phyloP scores from a whole-genome alignment of 2,329 filamentous ascomycete species.

The Xylaria sp. region DNA sequence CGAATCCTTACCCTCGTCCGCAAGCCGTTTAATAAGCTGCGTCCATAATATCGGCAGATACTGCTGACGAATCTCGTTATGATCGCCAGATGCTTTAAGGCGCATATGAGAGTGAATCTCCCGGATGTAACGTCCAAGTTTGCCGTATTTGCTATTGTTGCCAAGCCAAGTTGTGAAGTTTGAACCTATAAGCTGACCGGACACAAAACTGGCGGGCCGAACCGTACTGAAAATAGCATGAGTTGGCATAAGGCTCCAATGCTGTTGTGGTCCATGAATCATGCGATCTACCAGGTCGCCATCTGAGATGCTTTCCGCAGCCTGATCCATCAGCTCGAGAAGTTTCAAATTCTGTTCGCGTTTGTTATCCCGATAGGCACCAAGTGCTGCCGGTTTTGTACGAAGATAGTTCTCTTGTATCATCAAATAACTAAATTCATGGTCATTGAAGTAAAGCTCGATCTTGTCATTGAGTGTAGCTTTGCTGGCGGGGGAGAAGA shows the following conservation, averaged over 20 bases:
- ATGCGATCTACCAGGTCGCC: slow-evolving; percentile 95
- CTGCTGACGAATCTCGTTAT: slow-evolving; percentile 93
- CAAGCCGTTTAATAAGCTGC: slow-evolving; percentile 77
- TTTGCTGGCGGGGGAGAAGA: slow-evolving; percentile 86
- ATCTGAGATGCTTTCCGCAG: slow-evolving; percentile 95
- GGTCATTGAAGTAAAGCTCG: slow-evolving; percentile 98
- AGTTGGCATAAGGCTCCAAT: slow-evolving; percentile 97
- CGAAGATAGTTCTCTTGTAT: slow-evolving; percentile 97
- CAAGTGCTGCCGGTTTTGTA: slow-evolving; percentile 77
- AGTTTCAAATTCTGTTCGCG: slow-evolving; percentile 80
- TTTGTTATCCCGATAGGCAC: slow-evolving; percentile 66
- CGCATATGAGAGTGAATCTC: slow-evolving; percentile 99
- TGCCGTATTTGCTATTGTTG: slow-evolving; percentile 89
- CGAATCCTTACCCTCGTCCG: slow-evolving; percentile 81
- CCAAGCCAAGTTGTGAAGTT: slow-evolving; percentile 93
- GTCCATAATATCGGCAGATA: slow-evolving; percentile 92
- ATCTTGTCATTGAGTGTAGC: slow-evolving; percentile 96
- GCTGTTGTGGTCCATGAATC: slow-evolving; percentile 98
- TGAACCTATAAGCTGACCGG: slow-evolving; percentile 79
- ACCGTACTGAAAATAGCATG: slow-evolving; percentile 97
- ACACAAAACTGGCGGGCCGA: slow-evolving; percentile 85
- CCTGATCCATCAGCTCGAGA: slow-evolving; percentile 87
- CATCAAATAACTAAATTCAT: slow-evolving; percentile 98
- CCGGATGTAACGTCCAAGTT: slow-evolving; percentile 82
- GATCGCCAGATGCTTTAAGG: slow-evolving; percentile 86